Conservation (phyloP, 129 eudicot genomes). For the Apium graveolens region DNA sequence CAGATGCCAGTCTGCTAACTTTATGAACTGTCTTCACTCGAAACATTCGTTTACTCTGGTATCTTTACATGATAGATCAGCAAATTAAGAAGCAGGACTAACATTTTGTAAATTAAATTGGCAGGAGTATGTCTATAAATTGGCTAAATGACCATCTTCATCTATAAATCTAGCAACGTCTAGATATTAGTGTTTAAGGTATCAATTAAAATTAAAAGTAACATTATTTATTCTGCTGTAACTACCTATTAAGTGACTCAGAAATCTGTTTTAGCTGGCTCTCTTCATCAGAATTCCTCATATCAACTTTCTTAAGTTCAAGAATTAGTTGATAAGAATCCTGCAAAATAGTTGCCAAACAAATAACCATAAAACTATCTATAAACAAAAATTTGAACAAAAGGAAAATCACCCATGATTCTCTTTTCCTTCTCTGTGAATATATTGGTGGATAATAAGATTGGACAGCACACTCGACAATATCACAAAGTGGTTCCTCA, state of each 20-base stretch:
- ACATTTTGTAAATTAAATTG: not conserved
- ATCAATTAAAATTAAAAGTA: not conserved
- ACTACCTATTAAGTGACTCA: slow-evolving; percentile 28
- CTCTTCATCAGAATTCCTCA: not conserved
- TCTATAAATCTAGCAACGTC: not conserved
- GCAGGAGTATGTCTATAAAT: not conserved
- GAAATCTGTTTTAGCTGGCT: slow-evolving; percentile 16
- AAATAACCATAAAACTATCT: not conserved
- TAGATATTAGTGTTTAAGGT: not conserved
- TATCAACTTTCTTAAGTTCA: slow-evolving; percentile 24
- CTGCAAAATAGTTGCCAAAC: slow-evolving; percentile 11
- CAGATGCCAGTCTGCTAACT: slow-evolving; percentile 35
- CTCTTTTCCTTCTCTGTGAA: not conserved
- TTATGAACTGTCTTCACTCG: slow-evolving; percentile 26
- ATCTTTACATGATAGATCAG: slow-evolving; percentile 16
- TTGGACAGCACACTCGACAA: not conserved
- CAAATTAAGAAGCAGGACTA: not conserved
- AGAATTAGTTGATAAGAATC: slow-evolving; percentile 33
- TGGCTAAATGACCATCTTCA: not conserved
- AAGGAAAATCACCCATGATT: not conserved
- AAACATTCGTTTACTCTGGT: slow-evolving; percentile 28
- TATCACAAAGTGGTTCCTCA: not conserved
- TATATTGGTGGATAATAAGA: not conserved
- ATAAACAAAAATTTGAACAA: not conserved
- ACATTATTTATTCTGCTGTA: not conserved